Base-by-base conservation (phyloP, 768 basidiomycete species). In the Mycena olivaceomarginata region DNA sequence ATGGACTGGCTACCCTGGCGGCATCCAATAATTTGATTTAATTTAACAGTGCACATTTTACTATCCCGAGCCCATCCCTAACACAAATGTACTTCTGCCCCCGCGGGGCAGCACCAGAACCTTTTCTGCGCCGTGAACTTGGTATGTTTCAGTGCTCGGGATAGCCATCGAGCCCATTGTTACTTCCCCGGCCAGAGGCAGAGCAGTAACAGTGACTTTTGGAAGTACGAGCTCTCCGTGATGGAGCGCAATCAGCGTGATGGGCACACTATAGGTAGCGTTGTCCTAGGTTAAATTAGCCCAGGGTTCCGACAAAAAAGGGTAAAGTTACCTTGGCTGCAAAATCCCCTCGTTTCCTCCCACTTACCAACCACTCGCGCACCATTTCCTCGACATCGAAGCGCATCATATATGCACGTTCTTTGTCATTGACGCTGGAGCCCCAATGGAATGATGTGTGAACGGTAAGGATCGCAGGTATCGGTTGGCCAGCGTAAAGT, bases 311-410 rank as follows among this genome's bases (percentile, higher is more conserved):
- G 63, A 41, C n/a, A 64, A 43, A 66, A 18, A 70, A 25, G 10
- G 63, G 46, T 51, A 18, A 43, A 41, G 2, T 82, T 81, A 96
- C 98, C 85, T 87, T 89, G 4, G 94, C 95, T 20, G 89, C 70
- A 80, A 96, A 98, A 79, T 95, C 94, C 0, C 97, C 97, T 68
- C 94, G 92, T 85, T 97, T 98, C 56, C 90, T 90, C 11, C 98
- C 98, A 76, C 96, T 95, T 11, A 99, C 92, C 4, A 98, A 88
- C 98, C 98, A 99, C 79, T 96, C 95, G 65, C 92, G 93, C 20
- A 93, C 90, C 84, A 93, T 90, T 79, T 97, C 96, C 73, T 95
- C 93, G 18, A 98, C 89, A 78, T 97, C 96, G 82, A 94, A 99
- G 48, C 93, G 90, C 85, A 98, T 89, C 53, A 85, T 81, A 82